These are phyloP conservation scores for Curvularia sp. DNA, from an alignment of 2,329 filamentous ascomycete genomes.

Conservation along the genomic window DNA sequence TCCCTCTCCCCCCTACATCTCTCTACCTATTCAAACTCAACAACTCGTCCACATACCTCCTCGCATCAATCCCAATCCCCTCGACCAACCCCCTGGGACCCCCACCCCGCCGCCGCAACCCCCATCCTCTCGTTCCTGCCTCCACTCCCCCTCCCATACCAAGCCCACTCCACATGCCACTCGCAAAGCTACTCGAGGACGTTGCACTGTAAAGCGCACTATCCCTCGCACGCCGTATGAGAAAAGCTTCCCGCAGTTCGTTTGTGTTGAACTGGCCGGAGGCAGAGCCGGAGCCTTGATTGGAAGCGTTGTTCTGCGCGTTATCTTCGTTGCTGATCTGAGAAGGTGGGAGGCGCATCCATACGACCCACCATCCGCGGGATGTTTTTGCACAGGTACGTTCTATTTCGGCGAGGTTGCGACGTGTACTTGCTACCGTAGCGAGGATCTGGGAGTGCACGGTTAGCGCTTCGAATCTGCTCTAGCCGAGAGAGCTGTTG, in stretches of 20 bases:
- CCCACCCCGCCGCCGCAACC: conserved; percentile 58
- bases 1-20: too few species aligned
- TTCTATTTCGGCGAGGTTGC: conserved; percentile 58
- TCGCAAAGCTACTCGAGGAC: conserved; percentile 38
- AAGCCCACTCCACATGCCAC: conserved; percentile 45
- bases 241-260: conserved; percentile 53
- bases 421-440: conserved; percentile 62
- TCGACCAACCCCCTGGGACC: conserved; percentile 69
- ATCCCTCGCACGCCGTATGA: conserved; percentile 53
- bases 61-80: conserved; percentile 79
- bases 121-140: conserved; percentile 38
- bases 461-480: conserved; percentile 66
- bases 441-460: conserved; percentile 67
- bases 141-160: neutral
- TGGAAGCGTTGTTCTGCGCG: conserved; percentile 10
- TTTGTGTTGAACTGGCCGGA: conserved; percentile 35
- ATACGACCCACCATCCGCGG: conserved; percentile 73
- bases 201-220: too few species aligned
- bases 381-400: conserved; percentile 68
- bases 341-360: conserved; percentile 61
- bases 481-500: conserved; percentile 53
- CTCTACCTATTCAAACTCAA: conserved; percentile 66
- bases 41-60: conserved; percentile 75
- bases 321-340: conserved; percentile 4
- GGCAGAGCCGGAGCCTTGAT: too few species aligned